Conservation (phyloP, 768 basidiomycete species). For the Rhodotorula toruloides region DNA sequence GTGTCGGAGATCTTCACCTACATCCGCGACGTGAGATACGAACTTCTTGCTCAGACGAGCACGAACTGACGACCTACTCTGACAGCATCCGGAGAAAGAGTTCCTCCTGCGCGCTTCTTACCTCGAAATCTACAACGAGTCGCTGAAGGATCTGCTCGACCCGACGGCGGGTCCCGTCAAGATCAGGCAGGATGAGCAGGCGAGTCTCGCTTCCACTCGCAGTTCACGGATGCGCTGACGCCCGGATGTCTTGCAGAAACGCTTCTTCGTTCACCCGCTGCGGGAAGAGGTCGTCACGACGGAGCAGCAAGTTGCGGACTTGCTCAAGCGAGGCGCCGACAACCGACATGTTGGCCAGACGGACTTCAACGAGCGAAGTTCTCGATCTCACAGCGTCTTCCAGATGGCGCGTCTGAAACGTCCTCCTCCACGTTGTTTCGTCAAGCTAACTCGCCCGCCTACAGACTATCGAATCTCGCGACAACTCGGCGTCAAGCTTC, state of each 20-base stretch:
- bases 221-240: background rate
- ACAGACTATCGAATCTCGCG: conserved; percentile 42
- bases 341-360: conserved; percentile 87
- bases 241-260: conserved; percentile 18
- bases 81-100: conserved; percentile 66
- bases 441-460: background rate
- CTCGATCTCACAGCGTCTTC: conserved; percentile 89
- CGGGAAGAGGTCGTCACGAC: conserved; percentile 92
- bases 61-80: background rate
- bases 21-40: conserved; percentile 53
- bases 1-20: conserved; percentile 87
- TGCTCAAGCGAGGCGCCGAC: conserved; percentile 77
- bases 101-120: conserved; percentile 95
- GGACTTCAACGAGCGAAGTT: conserved; percentile 95
- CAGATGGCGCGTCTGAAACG: conserved; percentile 68
- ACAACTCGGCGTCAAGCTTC: conserved; percentile 10
- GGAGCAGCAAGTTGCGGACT: conserved; percentile 75
- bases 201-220: conserved; percentile 35
- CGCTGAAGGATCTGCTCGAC: conserved; percentile 73
- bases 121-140: conserved; percentile 55
- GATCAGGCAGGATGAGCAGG: conserved; percentile 40
- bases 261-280: conserved; percentile 60
- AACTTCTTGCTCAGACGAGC: rapidly evolving
- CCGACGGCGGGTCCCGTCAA: conserved; percentile 38
- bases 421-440: background rate